These are phyloP conservation scores for Mucor circinelloides DNA, from an alignment of 371 early-diverging fungal genomes.

Conservation along the genomic window DNA sequence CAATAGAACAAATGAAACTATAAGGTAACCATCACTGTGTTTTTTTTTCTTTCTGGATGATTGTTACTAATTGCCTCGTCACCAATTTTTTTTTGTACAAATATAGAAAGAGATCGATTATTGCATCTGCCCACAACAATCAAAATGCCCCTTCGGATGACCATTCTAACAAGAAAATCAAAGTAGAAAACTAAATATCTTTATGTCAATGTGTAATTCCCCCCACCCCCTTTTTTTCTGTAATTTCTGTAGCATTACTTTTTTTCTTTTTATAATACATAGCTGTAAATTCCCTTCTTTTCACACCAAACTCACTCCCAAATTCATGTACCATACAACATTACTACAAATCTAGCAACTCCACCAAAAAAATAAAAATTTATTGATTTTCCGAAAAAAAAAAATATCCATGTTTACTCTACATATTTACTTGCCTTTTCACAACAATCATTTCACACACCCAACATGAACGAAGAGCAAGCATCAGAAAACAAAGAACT, in stretches of 20 bases:
- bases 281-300: background rate
- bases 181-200: background rate
- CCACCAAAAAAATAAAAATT: background rate
- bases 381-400: background rate
- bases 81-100: background rate
- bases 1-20: slow-evolving; percentile 2
- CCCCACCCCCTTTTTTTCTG: background rate
- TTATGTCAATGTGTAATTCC: background rate
- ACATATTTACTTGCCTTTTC: background rate
- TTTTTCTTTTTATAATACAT: background rate
- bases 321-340: background rate
- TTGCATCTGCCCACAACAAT: background rate
- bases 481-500: slow-evolving; percentile 29
- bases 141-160: background rate
- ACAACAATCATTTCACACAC: background rate
- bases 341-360: background rate
- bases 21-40: background rate
- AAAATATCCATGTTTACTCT: background rate
- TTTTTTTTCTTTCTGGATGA: background rate
- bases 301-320: background rate
- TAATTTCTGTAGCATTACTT: background rate
- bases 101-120: slow-evolving; percentile 11
- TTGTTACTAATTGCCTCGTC: background rate
- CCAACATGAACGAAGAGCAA: slow-evolving; percentile 17
- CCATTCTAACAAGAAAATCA: background rate